Percentiles rank a stretch among this genome's conserved stretches.
Evolutionary conservation across 1,284 basidiomycete species (phyloP).

Genomic region (Cystobasidium sp.): DNA sequence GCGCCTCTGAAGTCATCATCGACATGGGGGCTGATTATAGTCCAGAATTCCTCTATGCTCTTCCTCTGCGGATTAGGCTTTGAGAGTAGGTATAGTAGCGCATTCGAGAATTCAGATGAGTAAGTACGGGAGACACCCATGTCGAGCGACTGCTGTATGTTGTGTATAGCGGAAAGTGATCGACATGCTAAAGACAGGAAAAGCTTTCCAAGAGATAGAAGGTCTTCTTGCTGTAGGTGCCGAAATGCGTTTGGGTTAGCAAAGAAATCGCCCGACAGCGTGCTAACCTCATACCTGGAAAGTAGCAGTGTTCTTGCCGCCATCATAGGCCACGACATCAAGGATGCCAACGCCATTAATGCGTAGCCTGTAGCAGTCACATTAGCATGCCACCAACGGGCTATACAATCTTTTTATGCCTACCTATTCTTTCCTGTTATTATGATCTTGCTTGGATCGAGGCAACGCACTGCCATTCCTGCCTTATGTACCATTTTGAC

Average conservation of each 20-base stretch:
- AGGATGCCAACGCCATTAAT: slow-evolving; percentile 80
- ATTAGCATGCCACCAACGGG: no score
- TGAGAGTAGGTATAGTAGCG: slow-evolving; percentile 76
- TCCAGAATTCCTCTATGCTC: slow-evolving; percentile 77
- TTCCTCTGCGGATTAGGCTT: slow-evolving; percentile 67
- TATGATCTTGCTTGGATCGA: slow-evolving; percentile 87
- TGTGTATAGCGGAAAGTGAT: slow-evolving; percentile 67
- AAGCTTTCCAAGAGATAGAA: slow-evolving; percentile 82
- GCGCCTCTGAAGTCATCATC: slow-evolving; percentile 82
- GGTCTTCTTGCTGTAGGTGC: slow-evolving; percentile 80
- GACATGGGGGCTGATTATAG: slow-evolving; percentile 75
- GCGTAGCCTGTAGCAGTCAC: slow-evolving; percentile 64
- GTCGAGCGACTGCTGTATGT: slow-evolving; percentile 77
- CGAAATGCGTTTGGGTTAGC: no score
- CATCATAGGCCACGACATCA: slow-evolving; percentile 79
- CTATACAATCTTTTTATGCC: neutral
- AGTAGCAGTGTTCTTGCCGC: slow-evolving; percentile 65
- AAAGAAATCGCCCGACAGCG: no score
- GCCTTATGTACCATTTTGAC: slow-evolving; percentile 83
- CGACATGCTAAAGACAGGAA: slow-evolving; percentile 79
- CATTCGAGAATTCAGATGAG: slow-evolving; percentile 77
- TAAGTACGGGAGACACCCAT: slow-evolving; percentile 70
- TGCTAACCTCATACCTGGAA: no score
- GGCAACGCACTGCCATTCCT: slow-evolving; percentile 77
- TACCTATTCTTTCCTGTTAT: slow-evolving; percentile 86